A percentile compares a stretch with the other conserved stretches of the same genome.
These are phyloP conservation scores for Scleroderma citrinum DNA, from an alignment of 768 basidiomycete species.

Conservation along the genomic window DNA sequence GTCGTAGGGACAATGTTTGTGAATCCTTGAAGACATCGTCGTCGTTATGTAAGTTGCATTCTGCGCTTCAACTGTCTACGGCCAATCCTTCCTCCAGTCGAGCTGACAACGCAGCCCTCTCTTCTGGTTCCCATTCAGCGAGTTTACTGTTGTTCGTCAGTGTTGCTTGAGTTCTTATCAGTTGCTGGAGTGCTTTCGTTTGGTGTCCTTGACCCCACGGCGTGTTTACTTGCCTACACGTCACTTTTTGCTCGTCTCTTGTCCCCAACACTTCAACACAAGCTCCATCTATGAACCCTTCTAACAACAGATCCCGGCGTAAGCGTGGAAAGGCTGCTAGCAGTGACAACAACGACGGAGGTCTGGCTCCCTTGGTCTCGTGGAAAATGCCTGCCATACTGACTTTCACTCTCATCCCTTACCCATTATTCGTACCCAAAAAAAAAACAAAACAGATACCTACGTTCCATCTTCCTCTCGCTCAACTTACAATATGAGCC, in stretches of 20 bases:
- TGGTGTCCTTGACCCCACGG: constrained; percentile 11
- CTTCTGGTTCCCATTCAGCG: constrained; percentile 10
- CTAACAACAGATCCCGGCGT: constrained; percentile 41
- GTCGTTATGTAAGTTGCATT: constrained; percentile 32
- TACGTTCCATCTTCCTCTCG: constrained; percentile 40
- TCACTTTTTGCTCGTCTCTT: constrained; percentile 22
- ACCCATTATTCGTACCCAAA: constrained; percentile 32
- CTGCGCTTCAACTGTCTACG: constrained; percentile 17
- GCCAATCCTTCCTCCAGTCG: constrained; percentile 7
- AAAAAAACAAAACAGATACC: constrained; percentile 42
- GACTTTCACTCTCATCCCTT: constrained; percentile 50
- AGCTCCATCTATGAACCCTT: constrained; percentile 29
- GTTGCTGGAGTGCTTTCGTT: constrained; percentile 16
- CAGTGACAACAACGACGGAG: constrained; percentile 41
- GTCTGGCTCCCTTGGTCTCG: constrained; percentile 36
- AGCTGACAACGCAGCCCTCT: constrained; percentile 17
- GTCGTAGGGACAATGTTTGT: constrained; percentile 26
- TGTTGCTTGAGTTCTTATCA: constrained; percentile 28
- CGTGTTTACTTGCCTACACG: constrained; percentile 21
- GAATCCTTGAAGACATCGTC: constrained; percentile 19
- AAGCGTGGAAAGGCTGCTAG: constrained; percentile 45
- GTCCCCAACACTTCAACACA: constrained; percentile 9
- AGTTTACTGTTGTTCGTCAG: constrained; percentile 19
- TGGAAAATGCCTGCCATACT: constrained; percentile 47
- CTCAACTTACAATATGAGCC: constrained; percentile 42